phyloP scores from a whole-genome alignment of 2,329 filamentous ascomycete species.

The Huntiella abstrusa region DNA sequence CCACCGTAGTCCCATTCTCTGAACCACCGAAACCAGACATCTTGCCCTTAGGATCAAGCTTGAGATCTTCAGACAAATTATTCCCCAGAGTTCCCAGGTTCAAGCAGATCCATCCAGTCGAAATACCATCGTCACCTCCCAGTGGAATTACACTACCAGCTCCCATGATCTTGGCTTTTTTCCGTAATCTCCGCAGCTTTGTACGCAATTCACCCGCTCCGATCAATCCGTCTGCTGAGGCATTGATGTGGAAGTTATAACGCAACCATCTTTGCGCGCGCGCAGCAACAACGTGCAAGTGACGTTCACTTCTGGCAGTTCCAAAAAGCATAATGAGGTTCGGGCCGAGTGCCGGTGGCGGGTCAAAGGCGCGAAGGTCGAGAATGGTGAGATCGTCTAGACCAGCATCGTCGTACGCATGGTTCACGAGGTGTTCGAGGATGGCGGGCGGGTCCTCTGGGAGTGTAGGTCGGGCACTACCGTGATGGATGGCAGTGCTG shows the following conservation, averaged over 20 bases:
- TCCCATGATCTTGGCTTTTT: slow-evolving; percentile 63
- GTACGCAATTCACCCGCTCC: slow-evolving; percentile 83
- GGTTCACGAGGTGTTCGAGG: slow-evolving; percentile 52
- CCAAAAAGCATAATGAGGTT: slow-evolving; percentile 86
- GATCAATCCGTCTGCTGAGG: slow-evolving; percentile 71
- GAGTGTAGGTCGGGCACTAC: slow-evolving; percentile 29
- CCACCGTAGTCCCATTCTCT: slow-evolving; percentile 29
- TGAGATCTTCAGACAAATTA: slow-evolving; percentile 25
- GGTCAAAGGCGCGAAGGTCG: slow-evolving; percentile 69
- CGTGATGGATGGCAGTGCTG: slow-evolving; percentile 29
- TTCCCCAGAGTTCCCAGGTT: slow-evolving; percentile 58
- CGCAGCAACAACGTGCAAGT: slow-evolving; percentile 79
- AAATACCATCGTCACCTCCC: slow-evolving; percentile 63
- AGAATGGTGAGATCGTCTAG: slow-evolving; percentile 64
- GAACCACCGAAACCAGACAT: slow-evolving; percentile 57
- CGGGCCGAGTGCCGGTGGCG: slow-evolving; percentile 68
- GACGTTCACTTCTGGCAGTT: slow-evolving; percentile 79
- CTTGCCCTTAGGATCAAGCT: slow-evolving; percentile 30
- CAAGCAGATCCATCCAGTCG: slow-evolving; percentile 91
- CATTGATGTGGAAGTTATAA: slow-evolving; percentile 49
- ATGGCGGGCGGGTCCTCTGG: slow-evolving; percentile 54
- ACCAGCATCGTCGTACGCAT: slow-evolving; percentile 68
- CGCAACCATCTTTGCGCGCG: slow-evolving; percentile 76
- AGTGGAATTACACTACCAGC: slow-evolving; percentile 46
- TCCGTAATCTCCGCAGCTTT: slow-evolving; percentile 61